phyloP scores from a whole-genome alignment of 2,329 filamentous ascomycete species.

The Aspergillus ochraceoroseus region DNA sequence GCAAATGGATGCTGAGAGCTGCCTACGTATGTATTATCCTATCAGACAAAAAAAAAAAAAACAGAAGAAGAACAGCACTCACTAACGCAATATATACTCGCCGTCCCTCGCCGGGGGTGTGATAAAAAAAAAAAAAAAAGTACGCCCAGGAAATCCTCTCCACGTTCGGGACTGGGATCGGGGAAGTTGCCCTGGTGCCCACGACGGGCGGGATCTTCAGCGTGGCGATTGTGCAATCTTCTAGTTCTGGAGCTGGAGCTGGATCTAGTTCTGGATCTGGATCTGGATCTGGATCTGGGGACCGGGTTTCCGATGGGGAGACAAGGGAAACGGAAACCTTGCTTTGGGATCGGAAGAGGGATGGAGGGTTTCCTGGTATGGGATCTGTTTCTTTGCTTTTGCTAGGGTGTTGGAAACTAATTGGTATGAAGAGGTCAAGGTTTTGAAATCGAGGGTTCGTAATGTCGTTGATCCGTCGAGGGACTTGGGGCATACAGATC shows the following conservation, averaged over 20 bases:
- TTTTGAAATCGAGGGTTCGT: constrained; percentile 76
- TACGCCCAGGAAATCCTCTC: constrained; percentile 93
- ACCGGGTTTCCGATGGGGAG: too few species aligned
- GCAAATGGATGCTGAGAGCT: constrained; percentile 82
- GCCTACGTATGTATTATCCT: constrained; percentile 62
- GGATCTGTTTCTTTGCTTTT: constrained; percentile 4
- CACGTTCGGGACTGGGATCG: constrained; percentile 77
- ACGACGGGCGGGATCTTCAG: constrained; percentile 78
- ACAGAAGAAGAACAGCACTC: background rate
- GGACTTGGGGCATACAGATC: constrained; percentile 77
- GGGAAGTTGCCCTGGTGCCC: constrained; percentile 83
- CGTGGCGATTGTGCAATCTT: constrained; percentile 56
- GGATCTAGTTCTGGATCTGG: background rate
- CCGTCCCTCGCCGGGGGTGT: too few species aligned
- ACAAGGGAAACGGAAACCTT: constrained; percentile 38
- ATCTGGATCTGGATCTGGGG: too few species aligned
- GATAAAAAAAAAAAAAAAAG: constrained; percentile 43
- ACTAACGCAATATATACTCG: too few species aligned
- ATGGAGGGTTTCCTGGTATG: constrained; percentile 79
- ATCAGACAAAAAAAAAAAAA: constrained; percentile 4
- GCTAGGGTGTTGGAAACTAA: background rate
- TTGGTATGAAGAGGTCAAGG: constrained; percentile 65
- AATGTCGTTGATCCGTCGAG: constrained; percentile 74
- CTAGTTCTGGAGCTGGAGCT: too few species aligned
- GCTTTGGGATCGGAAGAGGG: constrained; percentile 81